Evolutionary conservation across 768 basidiomycete genomes (phyloP), one percentile per base, ranked within the genome.

Genomic region (Hydnum rufescens): DNA sequence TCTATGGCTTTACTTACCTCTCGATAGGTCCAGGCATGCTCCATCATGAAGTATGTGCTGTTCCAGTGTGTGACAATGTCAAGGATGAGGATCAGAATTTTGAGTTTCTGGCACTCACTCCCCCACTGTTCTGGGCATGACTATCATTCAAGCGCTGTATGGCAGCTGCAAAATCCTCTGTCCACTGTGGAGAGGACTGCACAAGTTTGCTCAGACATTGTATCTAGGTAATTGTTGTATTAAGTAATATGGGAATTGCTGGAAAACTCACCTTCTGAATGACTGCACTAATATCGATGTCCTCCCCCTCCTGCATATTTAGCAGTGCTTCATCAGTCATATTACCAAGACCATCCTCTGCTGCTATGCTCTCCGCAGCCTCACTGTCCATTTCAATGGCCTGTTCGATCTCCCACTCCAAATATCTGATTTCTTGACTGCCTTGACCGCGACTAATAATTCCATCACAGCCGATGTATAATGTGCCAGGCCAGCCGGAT

Each of bases 381-480:
- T 47, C 44, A 13, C 8, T 25, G 8, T 13, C 13, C 13, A 47
- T 8, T 16, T 47, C 44, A 8, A 26, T 28, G 13, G 25, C 44
- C 44, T 8, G 13, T 8, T 47, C 44, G 26, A 47, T 25, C 13
- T 47, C 44, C 25, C 44, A 25, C 13, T 25, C 26, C 26, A 8
- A 8, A 26, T 8, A 26, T 47, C 26, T 28, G 8, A 8, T 8
- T 39, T 8, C 13, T 19, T 39, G 13, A 39, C 36, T 39, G 25
- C 44, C 13, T 26, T 8, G 13, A 47, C 25, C 8, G 8, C 8
- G 31, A 42, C 18, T 22, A 44, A 34, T n/a, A 51, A 13, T 8
- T 5, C 51, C 30, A 51, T 51, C 19, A 42, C 32, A 13, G 42
- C 51, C 23, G 36, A 19, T 51, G 51, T 8, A 51, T 51, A 34